Conservation (phyloP, 345 rosid genomes). For the Clausena lansium region DNA sequence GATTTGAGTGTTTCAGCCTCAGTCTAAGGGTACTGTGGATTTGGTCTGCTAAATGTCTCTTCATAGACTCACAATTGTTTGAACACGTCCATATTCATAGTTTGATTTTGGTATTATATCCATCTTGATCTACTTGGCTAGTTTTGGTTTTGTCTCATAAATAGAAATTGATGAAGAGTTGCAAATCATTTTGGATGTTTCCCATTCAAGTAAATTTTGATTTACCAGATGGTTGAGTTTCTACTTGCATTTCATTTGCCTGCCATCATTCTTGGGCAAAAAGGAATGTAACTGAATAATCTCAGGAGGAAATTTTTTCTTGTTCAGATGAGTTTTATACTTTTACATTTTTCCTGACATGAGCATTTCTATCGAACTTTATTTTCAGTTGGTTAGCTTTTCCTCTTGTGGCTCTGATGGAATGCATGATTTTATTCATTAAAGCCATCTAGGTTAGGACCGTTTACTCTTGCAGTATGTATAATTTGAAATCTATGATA, state of each 20-base stretch:
- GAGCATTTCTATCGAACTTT: background rate
- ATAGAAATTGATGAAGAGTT: background rate
- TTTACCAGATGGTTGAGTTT: background rate
- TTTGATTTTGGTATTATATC: background rate
- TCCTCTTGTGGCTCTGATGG: background rate
- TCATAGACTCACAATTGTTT: background rate
- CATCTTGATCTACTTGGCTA: background rate
- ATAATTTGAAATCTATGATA: background rate
- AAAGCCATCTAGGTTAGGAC: background rate
- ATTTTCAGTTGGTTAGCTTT: background rate
- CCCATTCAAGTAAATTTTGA: background rate
- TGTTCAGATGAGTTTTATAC: background rate
- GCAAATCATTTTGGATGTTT: background rate
- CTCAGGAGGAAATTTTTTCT: background rate
- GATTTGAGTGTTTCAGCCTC: background rate
- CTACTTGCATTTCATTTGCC: background rate
- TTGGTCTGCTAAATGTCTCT: background rate
- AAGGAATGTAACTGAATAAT: background rate
- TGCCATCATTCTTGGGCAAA: background rate
- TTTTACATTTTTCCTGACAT: background rate
- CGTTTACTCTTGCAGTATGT: background rate
- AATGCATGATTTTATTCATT: background rate
- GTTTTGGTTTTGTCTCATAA: background rate
- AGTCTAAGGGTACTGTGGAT: background rate
- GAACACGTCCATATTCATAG: background rate